Base-by-base conservation (phyloP, 352 stramenopile species). In the Globisporangium camurandrum region DNA sequence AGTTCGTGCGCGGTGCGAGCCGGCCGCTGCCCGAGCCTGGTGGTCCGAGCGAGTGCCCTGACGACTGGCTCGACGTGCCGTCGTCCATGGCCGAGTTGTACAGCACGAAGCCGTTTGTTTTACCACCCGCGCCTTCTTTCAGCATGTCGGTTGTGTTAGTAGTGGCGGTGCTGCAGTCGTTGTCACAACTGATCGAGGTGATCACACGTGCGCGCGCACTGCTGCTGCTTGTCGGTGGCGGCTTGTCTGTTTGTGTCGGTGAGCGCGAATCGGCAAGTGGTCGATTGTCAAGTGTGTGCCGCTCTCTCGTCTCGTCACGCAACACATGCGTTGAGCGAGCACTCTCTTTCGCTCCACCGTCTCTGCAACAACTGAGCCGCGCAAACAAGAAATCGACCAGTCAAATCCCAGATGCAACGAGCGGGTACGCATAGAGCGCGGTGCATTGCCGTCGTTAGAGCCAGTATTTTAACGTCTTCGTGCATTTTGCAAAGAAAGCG, bases 61-160 rank as follows among this genome's bases (percentile, higher is more conserved):
- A 67, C 43, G 49, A 66, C 49, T 69, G 24, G 23, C 71, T 67
- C 33, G 64, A 75, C 40, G 47, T 56, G 44, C 62, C 60, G 54
- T 75, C 64, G 51, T 75, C 69, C 54, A 76, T 71, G 64, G 55
- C 72, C 39, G 56, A 42, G 56, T 71, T 67, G 40, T 76, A 73
- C 46, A 72, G 56, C 43, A 62, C 56, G 54, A 76, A 76, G 43
- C 70, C 52, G 33, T 47, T 47, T n/a, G n/a, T n/a, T 42, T 55
- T 45, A 24, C 24, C 34, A 36, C 55, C 20, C 12, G 24, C 44
- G 39, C 40, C 49, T 39, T 51, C 49, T 26, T 57, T 56, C 23
- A 53, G 41, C 39, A 61, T 57, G n/a, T n/a, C n/a, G n/a, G n/a
- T n/a, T n/a, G n/a, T n/a, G n/a, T n/a, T n/a, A n/a, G n/a, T n/a